Evolutionary conservation across 1,284 basidiomycete species (phyloP), one percentile per base, ranked within the genome.

Genomic region (Singerocomus rubriflavus): DNA sequence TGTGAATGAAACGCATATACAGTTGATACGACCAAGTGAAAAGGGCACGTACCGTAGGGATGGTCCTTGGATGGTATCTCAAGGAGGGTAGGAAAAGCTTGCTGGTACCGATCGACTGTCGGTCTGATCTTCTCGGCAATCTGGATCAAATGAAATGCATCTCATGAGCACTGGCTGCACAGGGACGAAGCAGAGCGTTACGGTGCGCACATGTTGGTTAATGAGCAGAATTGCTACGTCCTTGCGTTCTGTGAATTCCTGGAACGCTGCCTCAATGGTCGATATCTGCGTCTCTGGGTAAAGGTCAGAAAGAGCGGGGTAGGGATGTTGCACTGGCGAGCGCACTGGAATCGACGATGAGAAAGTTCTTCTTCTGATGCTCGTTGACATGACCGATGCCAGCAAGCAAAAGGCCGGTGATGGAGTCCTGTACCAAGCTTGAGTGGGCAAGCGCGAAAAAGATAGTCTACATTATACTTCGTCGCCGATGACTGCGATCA

Each of bases 11-110:
- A 47, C 26, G 44, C 17, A 55, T 46, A 46, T 27, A 33, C 36
- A 42, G 46, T 14, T n/a, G 43, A 31, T 38, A 31, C 36, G 34
- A 46, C 27, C 32, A 29, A 38, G 45, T 42, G 48, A 51, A 13
- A 21, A 16, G 10, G 33, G 31, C 25, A 67, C 76, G 52, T 57
- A 91, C 92, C 91, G 61, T 94, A 95, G 45, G 92, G 91, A 70
- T 93, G 91, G 64, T 92, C 93, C 69, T 96, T 96, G 47, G 90
- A 92, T 16, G 97, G 97, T 57, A 99, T 99, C 73, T 99, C 97
- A 21, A 99, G 82, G 32, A 99, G 71, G 0, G 97, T 93, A 21
- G 97, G 97, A 75, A 99, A 99, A 0, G 96, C 87, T 67, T 95
- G 90, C 56, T 91, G 87, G 68, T 99, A 99, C 60, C 87, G 86